Evolutionary conservation across 306 rosid genomes (phyloP).

Genomic region (Begonia fuchsioides): DNA sequence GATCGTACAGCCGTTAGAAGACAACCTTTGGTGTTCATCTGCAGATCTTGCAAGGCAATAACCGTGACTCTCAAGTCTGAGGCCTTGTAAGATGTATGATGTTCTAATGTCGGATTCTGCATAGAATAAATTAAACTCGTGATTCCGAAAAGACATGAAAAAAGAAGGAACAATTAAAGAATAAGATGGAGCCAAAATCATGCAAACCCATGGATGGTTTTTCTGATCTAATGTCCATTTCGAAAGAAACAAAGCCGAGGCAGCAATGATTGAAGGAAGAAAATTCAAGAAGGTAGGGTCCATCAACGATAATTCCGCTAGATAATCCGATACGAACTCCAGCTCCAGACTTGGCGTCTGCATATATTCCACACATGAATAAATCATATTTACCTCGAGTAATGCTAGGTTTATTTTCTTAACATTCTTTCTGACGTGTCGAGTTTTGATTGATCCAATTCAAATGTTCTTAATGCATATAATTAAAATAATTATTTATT

Average conservation of each 20-base stretch:
- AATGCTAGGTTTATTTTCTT: too few species aligned
- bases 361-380: conserved; percentile 9
- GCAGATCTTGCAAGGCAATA: conserved; percentile 68
- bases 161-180: conserved; percentile 1
- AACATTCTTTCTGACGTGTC: too few species aligned
- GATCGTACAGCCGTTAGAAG: conserved; percentile 46
- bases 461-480: too few species aligned
- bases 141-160: conserved; percentile 8
- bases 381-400: too few species aligned
- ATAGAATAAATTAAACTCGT: conserved; percentile 4
- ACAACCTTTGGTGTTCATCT: conserved; percentile 45
- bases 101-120: conserved; percentile 78
- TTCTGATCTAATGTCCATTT: conserved; percentile 81
- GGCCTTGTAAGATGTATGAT: conserved; percentile 54
- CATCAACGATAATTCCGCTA: conserved; percentile 65
- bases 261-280: conserved; percentile 76
- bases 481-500: too few species aligned
- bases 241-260: conserved; percentile 86
- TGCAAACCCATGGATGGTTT: conserved; percentile 81
- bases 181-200: conserved; percentile 2
- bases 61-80: conserved; percentile 56
- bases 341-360: conserved; percentile 73
- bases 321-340: conserved; percentile 77
- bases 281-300: conserved; percentile 55
- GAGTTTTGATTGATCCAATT: too few species aligned